phyloP scores from a whole-genome alignment of 805 yeast genomes.

The Cyberlindnera sargentensis region DNA sequence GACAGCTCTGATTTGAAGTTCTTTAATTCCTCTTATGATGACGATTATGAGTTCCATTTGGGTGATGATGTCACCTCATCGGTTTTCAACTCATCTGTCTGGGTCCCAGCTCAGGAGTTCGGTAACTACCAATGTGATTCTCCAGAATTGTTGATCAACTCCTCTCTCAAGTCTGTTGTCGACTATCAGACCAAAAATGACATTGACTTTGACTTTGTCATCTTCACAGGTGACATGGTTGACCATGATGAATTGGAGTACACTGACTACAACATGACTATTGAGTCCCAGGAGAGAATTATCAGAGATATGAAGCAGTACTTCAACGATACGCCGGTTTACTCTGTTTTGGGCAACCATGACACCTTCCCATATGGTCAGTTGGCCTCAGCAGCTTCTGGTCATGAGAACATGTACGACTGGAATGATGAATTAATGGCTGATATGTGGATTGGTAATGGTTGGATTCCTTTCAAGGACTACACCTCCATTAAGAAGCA shows the following conservation, averaged over 20 bases:
- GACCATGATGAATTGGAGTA: slow-evolving; percentile 54
- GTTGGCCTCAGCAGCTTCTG: slow-evolving; percentile 45
- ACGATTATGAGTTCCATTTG: slow-evolving; percentile 23
- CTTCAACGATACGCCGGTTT: slow-evolving; percentile 48
- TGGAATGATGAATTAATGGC: slow-evolving; percentile 45
- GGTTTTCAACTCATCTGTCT: slow-evolving; percentile 30
- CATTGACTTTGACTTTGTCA: slow-evolving; percentile 46
- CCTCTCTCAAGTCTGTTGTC: slow-evolving; percentile 40
- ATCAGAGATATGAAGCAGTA: slow-evolving; percentile 45
- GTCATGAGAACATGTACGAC: slow-evolving; percentile 35
- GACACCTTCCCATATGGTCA: slow-evolving; percentile 69
- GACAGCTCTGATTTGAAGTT: slow-evolving; percentile 22
- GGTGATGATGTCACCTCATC: slow-evolving; percentile 27
- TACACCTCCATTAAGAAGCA: slow-evolving; percentile 29
- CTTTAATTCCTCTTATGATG: slow-evolving; percentile 25
- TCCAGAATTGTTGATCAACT: slow-evolving; percentile 55
- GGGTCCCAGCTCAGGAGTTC: slow-evolving; percentile 50
- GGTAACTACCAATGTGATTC: slow-evolving; percentile 63
- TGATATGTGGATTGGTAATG: slow-evolving; percentile 39
- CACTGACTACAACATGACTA: slow-evolving; percentile 40
- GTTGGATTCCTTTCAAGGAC: slow-evolving; percentile 30
- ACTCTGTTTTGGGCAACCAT: slow-evolving; percentile 62
- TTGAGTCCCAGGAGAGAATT: slow-evolving; percentile 42
- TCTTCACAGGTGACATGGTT: slow-evolving; percentile 70
- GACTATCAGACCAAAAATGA: slow-evolving; percentile 27